Evolutionary conservation across 2,329 filamentous ascomycete genomes (phyloP).

Genomic region (Trematosphaeria pertusa): DNA sequence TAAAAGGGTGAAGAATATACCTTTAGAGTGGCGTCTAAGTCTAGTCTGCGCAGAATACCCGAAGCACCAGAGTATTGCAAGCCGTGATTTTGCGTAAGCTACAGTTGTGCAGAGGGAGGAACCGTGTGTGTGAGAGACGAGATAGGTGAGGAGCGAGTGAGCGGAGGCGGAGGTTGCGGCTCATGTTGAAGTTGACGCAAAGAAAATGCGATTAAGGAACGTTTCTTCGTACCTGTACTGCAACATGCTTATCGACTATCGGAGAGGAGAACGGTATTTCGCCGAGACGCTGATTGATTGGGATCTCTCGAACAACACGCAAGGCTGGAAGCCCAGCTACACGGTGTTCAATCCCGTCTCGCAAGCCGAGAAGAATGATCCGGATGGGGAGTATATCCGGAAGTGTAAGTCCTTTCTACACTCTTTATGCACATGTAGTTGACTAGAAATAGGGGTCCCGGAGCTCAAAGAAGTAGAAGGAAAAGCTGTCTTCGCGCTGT

Average conservation of each 20-base stretch:
- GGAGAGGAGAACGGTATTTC: constrained; percentile 59
- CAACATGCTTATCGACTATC: constrained; percentile 59
- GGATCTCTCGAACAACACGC: constrained; percentile 59
- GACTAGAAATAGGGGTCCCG: constrained; percentile 35
- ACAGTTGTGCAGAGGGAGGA: too few relatives aligned
- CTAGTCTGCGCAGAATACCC: too few relatives aligned
- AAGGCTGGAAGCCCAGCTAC: constrained; percentile 60
- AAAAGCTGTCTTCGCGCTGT: constrained; percentile 59
- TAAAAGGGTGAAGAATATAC: too few relatives aligned
- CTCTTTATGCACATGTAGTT: not conserved
- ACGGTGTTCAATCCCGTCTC: constrained; percentile 56
- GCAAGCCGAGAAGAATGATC: constrained; percentile 49
- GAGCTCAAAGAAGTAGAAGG: constrained; percentile 50
- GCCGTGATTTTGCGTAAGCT: too few relatives aligned
- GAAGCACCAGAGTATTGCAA: too few relatives aligned
- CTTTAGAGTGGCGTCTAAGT: too few relatives aligned
- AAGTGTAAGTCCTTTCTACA: constrained; percentile 31
- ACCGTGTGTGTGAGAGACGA: too few relatives aligned
- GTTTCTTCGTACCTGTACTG: constrained; percentile 56
- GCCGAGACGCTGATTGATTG: constrained; percentile 58
- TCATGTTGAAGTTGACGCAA: too few relatives aligned
- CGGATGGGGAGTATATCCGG: constrained; percentile 47
- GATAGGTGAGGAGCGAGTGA: too few relatives aligned
- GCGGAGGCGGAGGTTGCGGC: too few relatives aligned
- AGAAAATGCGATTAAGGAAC: too few relatives aligned